These are phyloP conservation scores for Peronosclerospora sorghi DNA, from an alignment of 352 stramenopile genomes.

Conservation along the genomic window DNA sequence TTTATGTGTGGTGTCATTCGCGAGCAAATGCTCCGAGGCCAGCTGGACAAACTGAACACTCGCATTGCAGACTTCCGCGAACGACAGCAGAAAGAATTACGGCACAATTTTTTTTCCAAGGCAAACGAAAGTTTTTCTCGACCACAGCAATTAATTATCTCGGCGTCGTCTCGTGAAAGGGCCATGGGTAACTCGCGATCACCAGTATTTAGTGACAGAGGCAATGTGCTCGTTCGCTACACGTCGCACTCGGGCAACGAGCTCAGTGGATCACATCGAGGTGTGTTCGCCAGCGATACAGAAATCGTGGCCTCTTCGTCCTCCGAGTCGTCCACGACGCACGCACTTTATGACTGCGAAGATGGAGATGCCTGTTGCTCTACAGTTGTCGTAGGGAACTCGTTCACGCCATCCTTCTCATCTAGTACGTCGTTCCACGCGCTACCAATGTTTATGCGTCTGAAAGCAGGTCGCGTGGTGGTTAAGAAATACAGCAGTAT, in stretches of 20 bases:
- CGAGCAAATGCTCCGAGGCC: constrained; percentile 68
- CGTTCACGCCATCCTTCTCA: neutral
- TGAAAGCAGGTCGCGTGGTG: constrained; percentile 59
- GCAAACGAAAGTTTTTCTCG: constrained; percentile 46
- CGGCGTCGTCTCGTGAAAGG: neutral
- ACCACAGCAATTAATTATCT: constrained; percentile 23
- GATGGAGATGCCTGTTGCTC: constrained; percentile 9
- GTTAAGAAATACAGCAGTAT: constrained; percentile 77
- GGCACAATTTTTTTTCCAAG: constrained; percentile 69
- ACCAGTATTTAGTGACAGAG: constrained; percentile 1
- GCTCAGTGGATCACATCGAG: neutral
- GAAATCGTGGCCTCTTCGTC: constrained; percentile 12
- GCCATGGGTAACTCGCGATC: constrained; percentile 11
- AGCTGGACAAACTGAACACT: constrained; percentile 70
- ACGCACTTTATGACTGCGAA: constrained; percentile 16
- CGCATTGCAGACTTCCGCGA: constrained; percentile 64
- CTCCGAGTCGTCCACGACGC: constrained; percentile 22
- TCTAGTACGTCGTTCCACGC: constrained; percentile 5
- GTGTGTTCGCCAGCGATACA: neutral
- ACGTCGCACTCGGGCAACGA: constrained; percentile 23
- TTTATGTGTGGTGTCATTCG: constrained; percentile 82
- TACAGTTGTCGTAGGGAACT: constrained; percentile 1
- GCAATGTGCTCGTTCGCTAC: constrained; percentile 3
- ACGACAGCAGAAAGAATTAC: constrained; percentile 63
- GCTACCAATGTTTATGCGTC: constrained; percentile 29